Evolutionary conservation across 306 rosid species (phyloP).

Genomic region (Vigna mungo): DNA sequence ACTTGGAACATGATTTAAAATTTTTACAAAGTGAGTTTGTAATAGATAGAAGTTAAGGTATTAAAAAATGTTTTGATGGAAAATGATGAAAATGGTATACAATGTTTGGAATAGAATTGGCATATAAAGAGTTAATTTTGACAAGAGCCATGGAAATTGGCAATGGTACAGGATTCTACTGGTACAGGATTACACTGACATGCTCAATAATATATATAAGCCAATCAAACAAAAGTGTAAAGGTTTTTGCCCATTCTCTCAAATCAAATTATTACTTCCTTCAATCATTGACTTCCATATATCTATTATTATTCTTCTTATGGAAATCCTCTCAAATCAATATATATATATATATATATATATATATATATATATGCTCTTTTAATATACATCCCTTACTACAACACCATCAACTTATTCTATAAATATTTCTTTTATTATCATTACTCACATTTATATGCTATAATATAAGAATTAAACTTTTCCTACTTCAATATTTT

Average conservation of each 20-base stretch:
- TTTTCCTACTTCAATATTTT: too few relatives aligned
- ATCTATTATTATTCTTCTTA: neutral
- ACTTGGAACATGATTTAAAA: neutral
- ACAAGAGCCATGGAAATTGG: conserved; percentile 26
- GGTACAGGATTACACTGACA: conserved; percentile 9
- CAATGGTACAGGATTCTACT: conserved; percentile 39
- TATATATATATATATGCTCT: too few relatives aligned
- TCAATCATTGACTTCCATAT: neutral
- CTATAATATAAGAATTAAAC: too few relatives aligned
- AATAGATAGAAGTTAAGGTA: too few relatives aligned
- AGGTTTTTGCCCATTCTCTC: neutral
- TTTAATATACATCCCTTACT: too few relatives aligned
- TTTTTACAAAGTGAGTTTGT: too few relatives aligned
- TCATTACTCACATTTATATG: too few relatives aligned
- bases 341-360: too few relatives aligned
- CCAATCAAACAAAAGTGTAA: conserved; percentile 10
- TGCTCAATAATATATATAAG: neutral
- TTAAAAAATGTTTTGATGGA: too few relatives aligned
- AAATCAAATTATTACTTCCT: neutral
- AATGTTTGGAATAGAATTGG: conserved; percentile 21
- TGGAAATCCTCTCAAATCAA: too few relatives aligned
- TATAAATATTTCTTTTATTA: too few relatives aligned
- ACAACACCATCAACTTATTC: too few relatives aligned
- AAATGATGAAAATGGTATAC: neutral
- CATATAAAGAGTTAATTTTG: conserved; percentile 7